Percentiles rank a stretch among this genome's conserved stretches.
Conservation (phyloP, 768 basidiomycete genomes). For the Clitopilus hobsonii region DNA sequence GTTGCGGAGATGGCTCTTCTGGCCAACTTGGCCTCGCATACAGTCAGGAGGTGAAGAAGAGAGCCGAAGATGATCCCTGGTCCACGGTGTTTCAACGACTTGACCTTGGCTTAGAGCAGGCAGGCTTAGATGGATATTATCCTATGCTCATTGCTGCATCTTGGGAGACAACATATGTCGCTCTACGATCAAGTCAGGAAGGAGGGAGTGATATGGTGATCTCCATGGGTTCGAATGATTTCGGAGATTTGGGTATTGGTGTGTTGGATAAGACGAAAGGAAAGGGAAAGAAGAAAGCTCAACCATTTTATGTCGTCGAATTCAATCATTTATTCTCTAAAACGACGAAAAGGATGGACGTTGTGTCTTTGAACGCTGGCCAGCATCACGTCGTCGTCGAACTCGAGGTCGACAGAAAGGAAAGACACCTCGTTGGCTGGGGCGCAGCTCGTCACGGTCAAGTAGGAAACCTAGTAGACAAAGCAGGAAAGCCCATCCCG, state of each 20-base stretch:
- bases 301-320: constrained; percentile 34
- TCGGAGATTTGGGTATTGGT: constrained; percentile 72
- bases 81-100: constrained; percentile 45
- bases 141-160: constrained; percentile 53
- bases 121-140: constrained; percentile 35
- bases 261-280: constrained; percentile 8
- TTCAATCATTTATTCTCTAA: constrained; percentile 33
- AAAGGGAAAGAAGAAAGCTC: constrained; percentile 9
- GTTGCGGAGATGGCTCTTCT: constrained; percentile 62
- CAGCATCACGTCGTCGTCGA: constrained; percentile 67
- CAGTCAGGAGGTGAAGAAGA: constrained; percentile 10
- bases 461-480: constrained; percentile 41
- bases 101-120: constrained; percentile 29
- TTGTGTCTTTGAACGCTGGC: constrained; percentile 48
- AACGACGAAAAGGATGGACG: constrained; percentile 14
- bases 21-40: constrained; percentile 67
- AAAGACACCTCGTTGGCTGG: constrained; percentile 62
- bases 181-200: constrained; percentile 37
- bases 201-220: constrained; percentile 50
- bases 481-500: constrained; percentile 17
- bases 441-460: constrained; percentile 84
- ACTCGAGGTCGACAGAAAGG: constrained; percentile 24
- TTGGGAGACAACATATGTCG: constrained; percentile 85
- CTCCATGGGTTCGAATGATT: constrained; percentile 83
- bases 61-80: neutral